Conservation (phyloP, 768 basidiomycete genomes). For the Lepiota brunneoincarnata region DNA sequence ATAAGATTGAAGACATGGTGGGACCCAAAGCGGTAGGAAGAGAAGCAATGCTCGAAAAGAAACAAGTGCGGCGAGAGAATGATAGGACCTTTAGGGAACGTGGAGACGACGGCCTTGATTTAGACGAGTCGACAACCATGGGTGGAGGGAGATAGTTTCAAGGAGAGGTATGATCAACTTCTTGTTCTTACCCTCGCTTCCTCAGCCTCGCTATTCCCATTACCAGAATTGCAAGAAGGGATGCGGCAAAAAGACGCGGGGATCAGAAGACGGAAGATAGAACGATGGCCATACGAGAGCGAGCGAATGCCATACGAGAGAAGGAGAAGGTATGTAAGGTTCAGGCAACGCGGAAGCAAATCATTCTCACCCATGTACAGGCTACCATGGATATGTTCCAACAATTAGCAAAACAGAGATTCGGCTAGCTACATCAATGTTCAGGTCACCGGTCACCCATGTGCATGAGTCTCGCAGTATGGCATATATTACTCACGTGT, state of each 20-base stretch:
- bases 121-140: constrained; percentile 75
- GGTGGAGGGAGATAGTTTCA: constrained; percentile 85
- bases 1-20: constrained; percentile 72
- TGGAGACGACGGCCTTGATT: constrained; percentile 76
- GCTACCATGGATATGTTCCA: constrained; percentile 98
- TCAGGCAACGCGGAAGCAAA: constrained; percentile 1
- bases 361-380: constrained; percentile 20
- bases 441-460: too few relatives aligned
- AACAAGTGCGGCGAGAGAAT: constrained; percentile 65
- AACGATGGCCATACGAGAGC: constrained; percentile 51
- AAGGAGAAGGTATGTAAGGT: constrained; percentile 59
- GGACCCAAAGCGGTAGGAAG: constrained; percentile 79
- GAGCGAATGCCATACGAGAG: constrained; percentile 58
- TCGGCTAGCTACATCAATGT: constrained; percentile 47
- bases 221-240: constrained; percentile 59
- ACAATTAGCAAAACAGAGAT: constrained; percentile 83
- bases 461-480: background rate
- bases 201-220: constrained; percentile 4
- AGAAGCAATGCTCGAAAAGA: constrained; percentile 88
- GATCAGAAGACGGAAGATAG: constrained; percentile 61
- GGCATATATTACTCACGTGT: background rate
- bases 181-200: constrained; percentile 1
- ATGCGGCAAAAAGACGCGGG: constrained; percentile 64
- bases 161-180: constrained; percentile 55
- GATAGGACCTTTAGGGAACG: constrained; percentile 73